Percentiles rank a stretch among this genome's conserved stretches.
Conservation (phyloP, 192 early-diverging fungal genomes). For the Coemansia sp. region DNA sequence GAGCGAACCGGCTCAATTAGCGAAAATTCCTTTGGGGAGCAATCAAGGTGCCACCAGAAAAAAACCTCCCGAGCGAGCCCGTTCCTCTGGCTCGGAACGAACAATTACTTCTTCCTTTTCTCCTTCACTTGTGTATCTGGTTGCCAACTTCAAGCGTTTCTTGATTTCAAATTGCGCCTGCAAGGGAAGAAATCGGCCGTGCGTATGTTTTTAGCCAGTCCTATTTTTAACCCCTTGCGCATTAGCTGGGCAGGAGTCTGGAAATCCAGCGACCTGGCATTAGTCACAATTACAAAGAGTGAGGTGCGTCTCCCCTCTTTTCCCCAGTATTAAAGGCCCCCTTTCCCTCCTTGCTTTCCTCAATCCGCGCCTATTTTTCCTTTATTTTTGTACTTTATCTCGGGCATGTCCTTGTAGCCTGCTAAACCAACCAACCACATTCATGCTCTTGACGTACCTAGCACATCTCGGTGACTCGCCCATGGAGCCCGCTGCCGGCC, state of each 20-base stretch:
- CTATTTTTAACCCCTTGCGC: neutral
- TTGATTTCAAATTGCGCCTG: neutral
- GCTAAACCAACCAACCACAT: neutral
- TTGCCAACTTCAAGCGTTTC: neutral
- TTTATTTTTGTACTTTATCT: slow-evolving; percentile 3
- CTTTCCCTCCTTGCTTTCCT: neutral
- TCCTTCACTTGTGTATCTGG: neutral
- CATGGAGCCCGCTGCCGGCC: slow-evolving; percentile 4
- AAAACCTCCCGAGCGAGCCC: neutral
- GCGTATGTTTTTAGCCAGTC: neutral
- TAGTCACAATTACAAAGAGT: neutral
- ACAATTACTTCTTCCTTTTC: neutral
- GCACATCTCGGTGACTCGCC: slow-evolving; percentile 5
- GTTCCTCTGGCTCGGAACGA: neutral
- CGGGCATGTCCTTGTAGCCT: slow-evolving; percentile 3
- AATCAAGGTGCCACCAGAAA: neutral
- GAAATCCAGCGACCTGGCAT: neutral
- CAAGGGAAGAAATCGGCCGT: neutral
- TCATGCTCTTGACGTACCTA: slow-evolving; percentile 9
- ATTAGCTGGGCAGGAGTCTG: neutral
- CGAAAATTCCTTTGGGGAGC: too few relatives aligned
- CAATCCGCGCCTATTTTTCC: neutral
- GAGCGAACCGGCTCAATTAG: neutral
- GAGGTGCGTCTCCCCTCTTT: neutral
- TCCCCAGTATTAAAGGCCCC: too few relatives aligned